A percentile compares a stretch with the other conserved stretches of the same genome.
Evolutionary conservation across 2,329 filamentous ascomycete genomes (phyloP).

Genomic region (Neopestalotiopsis sp.): DNA sequence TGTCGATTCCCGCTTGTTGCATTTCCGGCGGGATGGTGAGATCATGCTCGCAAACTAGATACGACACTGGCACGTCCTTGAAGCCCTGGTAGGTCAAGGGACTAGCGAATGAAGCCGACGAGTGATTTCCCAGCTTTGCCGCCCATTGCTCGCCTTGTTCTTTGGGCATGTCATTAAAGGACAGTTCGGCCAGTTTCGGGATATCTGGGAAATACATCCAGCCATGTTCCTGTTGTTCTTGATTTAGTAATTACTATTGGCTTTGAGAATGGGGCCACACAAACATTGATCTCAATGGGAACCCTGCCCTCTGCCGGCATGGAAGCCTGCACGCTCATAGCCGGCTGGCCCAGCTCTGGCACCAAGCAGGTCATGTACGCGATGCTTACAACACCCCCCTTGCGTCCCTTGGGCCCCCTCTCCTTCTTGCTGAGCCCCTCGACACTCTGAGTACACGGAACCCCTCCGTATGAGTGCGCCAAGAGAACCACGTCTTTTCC

Average conservation of each 20-base stretch:
- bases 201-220: constrained; percentile 31
- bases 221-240: constrained; percentile 29
- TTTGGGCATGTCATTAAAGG: constrained; percentile 34
- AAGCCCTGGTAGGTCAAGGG: constrained; percentile 45
- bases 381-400: constrained; percentile 42
- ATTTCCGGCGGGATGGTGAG: constrained; percentile 33
- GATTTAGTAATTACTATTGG: not conserved
- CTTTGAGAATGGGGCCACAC: not conserved
- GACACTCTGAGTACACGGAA: constrained; percentile 35
- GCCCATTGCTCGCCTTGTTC: constrained; percentile 27
- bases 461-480: constrained; percentile 34
- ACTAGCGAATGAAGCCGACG: constrained; percentile 37
- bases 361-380: constrained; percentile 38
- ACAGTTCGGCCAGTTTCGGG: constrained; percentile 20
- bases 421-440: constrained; percentile 40
- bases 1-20: constrained; percentile 38
- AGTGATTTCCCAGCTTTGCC: constrained; percentile 33
- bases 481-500: constrained; percentile 32
- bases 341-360: constrained; percentile 29
- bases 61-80: constrained; percentile 45
- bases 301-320: not conserved
- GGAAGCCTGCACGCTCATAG: constrained; percentile 4
- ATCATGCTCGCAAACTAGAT: constrained; percentile 44
- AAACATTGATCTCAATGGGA: constrained; percentile 17
- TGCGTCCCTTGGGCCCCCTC: constrained; percentile 38